A percentile compares a stretch with the other conserved stretches of the same genome.
These are phyloP conservation scores for Fusarium floridanum DNA, from an alignment of 2,329 filamentous ascomycete genomes.

Conservation along the genomic window DNA sequence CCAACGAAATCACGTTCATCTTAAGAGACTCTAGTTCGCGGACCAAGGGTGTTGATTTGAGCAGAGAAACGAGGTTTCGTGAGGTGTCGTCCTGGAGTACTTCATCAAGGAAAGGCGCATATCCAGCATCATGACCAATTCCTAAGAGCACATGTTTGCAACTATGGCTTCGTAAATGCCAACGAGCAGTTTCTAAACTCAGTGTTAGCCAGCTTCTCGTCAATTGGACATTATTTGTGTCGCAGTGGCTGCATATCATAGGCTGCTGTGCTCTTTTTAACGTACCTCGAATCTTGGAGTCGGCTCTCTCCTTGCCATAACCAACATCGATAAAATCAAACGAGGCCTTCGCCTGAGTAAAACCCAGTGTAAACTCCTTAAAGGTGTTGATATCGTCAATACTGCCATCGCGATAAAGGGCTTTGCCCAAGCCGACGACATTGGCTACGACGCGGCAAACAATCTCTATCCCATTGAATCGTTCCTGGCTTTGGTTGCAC, in stretches of 20 bases:
- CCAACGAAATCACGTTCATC: slow-evolving; percentile 61
- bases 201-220: slow-evolving; percentile 17
- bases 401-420: slow-evolving; percentile 63
- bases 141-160: slow-evolving; percentile 73
- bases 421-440: slow-evolving; percentile 62
- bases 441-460: slow-evolving; percentile 70
- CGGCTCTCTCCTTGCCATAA: slow-evolving; percentile 68
- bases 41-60: slow-evolving; percentile 67
- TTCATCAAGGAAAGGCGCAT: slow-evolving; percentile 70
- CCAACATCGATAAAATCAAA: slow-evolving; percentile 76
- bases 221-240: neutral
- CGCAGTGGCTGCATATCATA: neutral
- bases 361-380: slow-evolving; percentile 70
- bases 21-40: slow-evolving; percentile 62
- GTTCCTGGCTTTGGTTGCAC: slow-evolving; percentile 59
- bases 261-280: neutral
- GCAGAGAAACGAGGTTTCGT: slow-evolving; percentile 62
- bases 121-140: slow-evolving; percentile 71
- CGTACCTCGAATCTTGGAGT: slow-evolving; percentile 72
- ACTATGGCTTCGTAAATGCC: slow-evolving; percentile 71
- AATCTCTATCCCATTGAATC: slow-evolving; percentile 64
- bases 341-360: slow-evolving; percentile 68
- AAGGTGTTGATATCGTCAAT: slow-evolving; percentile 61
- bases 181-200: slow-evolving; percentile 62
- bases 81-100: slow-evolving; percentile 60